phyloP scores from a whole-genome alignment of 1,139 yeast species.

The Blastobotrys arbuscula region DNA sequence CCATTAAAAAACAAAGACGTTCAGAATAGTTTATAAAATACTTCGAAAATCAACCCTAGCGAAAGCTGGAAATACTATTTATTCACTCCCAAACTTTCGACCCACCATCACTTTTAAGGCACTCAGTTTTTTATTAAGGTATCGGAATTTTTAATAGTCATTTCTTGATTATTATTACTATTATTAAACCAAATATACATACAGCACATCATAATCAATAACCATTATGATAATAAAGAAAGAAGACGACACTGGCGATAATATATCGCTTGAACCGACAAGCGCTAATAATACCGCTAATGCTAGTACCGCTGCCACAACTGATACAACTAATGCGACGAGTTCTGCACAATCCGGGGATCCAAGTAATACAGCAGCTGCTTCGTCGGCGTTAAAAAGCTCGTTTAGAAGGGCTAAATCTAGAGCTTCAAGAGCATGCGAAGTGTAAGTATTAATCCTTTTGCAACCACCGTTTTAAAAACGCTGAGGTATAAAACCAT shows the following conservation, averaged over 20 bases:
- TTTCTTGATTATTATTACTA: too few relatives aligned
- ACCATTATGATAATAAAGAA: neutral
- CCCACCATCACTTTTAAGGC: too few relatives aligned
- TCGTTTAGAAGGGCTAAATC: slow-evolving; percentile 31
- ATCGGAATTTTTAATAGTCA: too few relatives aligned
- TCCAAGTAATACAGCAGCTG: slow-evolving; percentile 16
- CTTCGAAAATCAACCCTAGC: too few relatives aligned
- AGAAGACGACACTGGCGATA: neutral
- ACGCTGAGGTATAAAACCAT: neutral
- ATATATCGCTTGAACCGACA: too few relatives aligned
- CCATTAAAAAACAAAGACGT: too few relatives aligned
- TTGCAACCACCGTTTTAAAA: neutral
- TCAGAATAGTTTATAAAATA: too few relatives aligned
- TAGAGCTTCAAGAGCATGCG: slow-evolving; percentile 32
- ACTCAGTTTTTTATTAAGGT: too few relatives aligned
- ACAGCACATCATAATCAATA: too few relatives aligned
- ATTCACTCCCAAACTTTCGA: too few relatives aligned
- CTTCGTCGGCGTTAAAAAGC: slow-evolving; percentile 15
- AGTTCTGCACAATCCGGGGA: slow-evolving; percentile 31
- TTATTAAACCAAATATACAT: too few relatives aligned
- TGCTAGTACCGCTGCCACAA: neutral
- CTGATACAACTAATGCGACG: slow-evolving; percentile 23
- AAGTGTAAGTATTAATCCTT: slow-evolving; percentile 28
- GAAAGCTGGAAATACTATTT: too few relatives aligned
- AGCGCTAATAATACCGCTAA: neutral